Evolutionary conservation across 1,284 basidiomycete genomes (phyloP), one percentile per base, ranked within the genome.

Genomic region (Abortiporus biennis): DNA sequence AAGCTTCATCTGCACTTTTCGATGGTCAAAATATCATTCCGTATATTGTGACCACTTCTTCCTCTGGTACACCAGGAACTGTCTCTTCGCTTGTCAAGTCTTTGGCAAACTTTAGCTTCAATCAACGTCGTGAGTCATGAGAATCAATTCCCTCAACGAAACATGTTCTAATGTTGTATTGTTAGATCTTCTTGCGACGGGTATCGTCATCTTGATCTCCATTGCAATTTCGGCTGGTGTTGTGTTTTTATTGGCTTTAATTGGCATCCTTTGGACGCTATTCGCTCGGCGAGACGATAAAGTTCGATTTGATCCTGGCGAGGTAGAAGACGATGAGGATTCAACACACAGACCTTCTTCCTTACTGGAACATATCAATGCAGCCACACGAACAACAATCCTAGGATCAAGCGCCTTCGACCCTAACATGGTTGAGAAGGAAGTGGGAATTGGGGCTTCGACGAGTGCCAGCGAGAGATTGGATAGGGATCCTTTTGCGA

Each of bases 221-320:
- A 97, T 99, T 53, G 95, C 94, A 22, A 96, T 98, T 49, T 84
- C 91, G 3, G 92, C 94, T 8, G 95, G 93, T 20, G 80, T 98
- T 19, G 91, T 99, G 40, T 93, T 99, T 68, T 67, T 98, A 1
- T 73, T 97, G 17, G 86, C 91, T 12, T 68, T 96, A 27, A 72
- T 93, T 45, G 92, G 91, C 36, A 85, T 98, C 36, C 67, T 98
- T 32, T 91, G 92, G 83, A 85, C 92, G 0, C 73, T 96, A 11
- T 82, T 92, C 59, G 82, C 87, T 17, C 74, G 90, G 36, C 74
- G 81, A 40, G 88, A 88, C 21, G 81, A 83, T 54, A 80, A 74
- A 56, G 53, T 76, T 9, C 80, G 81, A 55, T 72, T 74, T 45
- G 81, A 82, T 43, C 59, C 58, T 19, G 69, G 61, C 1, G 62